A percentile compares a stretch with the other conserved stretches of the same genome.
Conservation (phyloP, 2,329 filamentous ascomycete genomes). For the Thelonectria rubi region DNA sequence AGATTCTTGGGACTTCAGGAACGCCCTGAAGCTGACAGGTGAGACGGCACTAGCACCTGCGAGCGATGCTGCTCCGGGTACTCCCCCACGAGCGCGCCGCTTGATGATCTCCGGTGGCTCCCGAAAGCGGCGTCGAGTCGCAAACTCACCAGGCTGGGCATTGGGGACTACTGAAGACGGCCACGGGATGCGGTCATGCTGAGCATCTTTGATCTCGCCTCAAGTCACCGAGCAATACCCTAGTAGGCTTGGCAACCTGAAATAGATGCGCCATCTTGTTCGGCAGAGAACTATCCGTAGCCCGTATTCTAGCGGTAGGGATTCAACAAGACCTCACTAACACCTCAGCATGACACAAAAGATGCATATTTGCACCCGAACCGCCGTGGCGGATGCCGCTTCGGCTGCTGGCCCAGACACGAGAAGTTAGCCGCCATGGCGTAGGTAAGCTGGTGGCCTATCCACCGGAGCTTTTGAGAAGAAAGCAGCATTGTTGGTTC, state of each 20-base stretch:
- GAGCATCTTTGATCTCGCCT: too few species aligned
- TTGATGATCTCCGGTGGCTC: conserved; percentile 7
- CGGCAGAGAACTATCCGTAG: background rate
- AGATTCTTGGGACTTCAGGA: background rate
- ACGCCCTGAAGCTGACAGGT: background rate
- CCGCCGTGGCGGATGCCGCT: too few species aligned
- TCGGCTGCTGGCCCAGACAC: background rate
- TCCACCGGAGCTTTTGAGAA: background rate
- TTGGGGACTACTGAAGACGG: background rate
- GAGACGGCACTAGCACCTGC: background rate
- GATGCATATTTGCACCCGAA: too few species aligned
- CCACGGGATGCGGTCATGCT: too few species aligned
- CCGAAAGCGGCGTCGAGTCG: background rate
- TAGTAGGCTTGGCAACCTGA: background rate
- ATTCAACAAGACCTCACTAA: too few species aligned
- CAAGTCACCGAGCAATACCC: background rate
- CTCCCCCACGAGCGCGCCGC: background rate
- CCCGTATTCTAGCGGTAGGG: background rate
- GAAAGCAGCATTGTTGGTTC: background rate
- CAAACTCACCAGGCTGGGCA: background rate
- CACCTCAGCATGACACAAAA: too few species aligned
- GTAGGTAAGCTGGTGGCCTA: background rate
- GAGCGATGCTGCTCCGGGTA: background rate
- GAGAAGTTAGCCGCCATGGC: background rate
- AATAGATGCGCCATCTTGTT: background rate